Conservation (phyloP, 768 basidiomycete genomes). For the Tylopilus felleus region DNA sequence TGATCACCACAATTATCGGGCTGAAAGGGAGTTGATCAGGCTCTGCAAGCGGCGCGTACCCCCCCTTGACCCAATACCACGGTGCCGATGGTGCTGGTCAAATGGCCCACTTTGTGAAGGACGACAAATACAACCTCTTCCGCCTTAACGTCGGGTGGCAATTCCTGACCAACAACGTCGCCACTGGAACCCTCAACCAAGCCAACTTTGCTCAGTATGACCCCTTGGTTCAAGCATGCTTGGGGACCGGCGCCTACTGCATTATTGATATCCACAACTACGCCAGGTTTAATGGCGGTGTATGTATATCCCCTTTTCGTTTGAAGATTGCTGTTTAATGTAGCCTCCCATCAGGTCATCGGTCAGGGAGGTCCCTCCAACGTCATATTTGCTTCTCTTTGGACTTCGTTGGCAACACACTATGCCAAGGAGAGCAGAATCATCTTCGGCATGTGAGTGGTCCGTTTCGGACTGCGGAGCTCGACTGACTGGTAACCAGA, state of each 20-base stretch:
- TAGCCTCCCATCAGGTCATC: conserved; percentile 2
- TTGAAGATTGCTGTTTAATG: background rate
- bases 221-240: conserved; percentile 9
- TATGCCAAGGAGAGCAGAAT: conserved; percentile 1
- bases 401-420: conserved; percentile 5
- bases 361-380: conserved; percentile 14
- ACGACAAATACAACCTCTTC: conserved; percentile 53
- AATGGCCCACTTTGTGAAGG: conserved; percentile 53
- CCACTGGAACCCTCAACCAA: conserved; percentile 35
- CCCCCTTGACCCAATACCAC: conserved; percentile 4
- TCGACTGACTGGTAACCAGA: conserved; percentile 1
- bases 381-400: conserved; percentile 10
- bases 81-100: conserved; percentile 35
- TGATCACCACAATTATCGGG: background rate
- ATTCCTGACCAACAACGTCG: conserved; percentile 39
- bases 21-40: background rate
- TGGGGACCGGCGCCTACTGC: conserved; percentile 8
- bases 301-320: background rate
- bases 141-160: conserved; percentile 61
- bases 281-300: conserved; percentile 7
- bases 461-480: background rate
- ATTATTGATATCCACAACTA: conserved; percentile 16
- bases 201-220: conserved; percentile 7
- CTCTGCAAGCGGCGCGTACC: conserved; percentile 7
- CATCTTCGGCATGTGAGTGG: conserved; percentile 10